Base-by-base conservation (phyloP, 176 grass and related monocot species). In the Carex pumila region DNA sequence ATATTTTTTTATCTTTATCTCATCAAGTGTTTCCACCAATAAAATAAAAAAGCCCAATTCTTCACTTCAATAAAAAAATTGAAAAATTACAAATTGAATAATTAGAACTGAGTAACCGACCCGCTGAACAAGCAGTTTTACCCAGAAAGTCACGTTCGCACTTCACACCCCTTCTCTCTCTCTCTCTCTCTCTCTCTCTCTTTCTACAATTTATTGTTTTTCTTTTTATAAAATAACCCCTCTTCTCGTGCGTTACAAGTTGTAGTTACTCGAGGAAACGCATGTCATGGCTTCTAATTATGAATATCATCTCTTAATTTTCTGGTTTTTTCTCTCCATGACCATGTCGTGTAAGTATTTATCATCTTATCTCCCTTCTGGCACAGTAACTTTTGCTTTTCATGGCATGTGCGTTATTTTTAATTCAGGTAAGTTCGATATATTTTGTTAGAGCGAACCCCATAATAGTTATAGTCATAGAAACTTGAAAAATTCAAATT, bases 311-410 rank as follows among this genome's bases (percentile, higher is more conserved):
- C 22, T 76, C 21, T 15, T 54, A 11, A 55, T 76, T 76, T 12
- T 76, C 71, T 75, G 21, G 11, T 4, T 79, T 32, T 22, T 70
- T 58, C 12, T 84, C 59, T 64, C 19, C 18, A 31, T 79, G 30
- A 39, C 86, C 21, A 43, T 68, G 0, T 78, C 70, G 30, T 3
- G 86, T 87, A 64, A 83, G 70, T 57, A 53, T 6, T 39, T 39
- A 39, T 39, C 37, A 39, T 39, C 7, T 34, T 37, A 12, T 50
- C 47, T 13, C 56, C 18, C 49, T 61, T 70, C 6, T 43, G 29
- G 55, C 4, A 65, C 17, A 72, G 37, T 72, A 45, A 72, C 11
- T 54, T 54, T 2, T 29, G 9, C 0, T 74, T 53, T 74, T 29
- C 5, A 12, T 11, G 6, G 8, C 30, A 34, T 49, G 19, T 61